Base-by-base conservation (phyloP, 1,284 basidiomycete genomes). In the Singerocomus inundabilis region DNA sequence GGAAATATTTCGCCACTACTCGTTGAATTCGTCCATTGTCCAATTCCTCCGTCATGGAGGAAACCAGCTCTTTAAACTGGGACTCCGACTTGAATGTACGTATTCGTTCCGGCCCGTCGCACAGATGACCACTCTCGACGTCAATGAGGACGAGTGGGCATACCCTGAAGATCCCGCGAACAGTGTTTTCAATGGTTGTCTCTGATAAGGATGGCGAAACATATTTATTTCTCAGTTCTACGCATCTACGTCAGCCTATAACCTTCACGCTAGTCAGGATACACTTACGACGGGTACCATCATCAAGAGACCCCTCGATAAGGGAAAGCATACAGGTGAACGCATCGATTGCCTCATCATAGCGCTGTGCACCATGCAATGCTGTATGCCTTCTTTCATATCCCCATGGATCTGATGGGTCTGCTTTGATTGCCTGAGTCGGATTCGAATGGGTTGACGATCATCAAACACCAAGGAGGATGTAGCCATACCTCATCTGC, bases 61-160 rank as follows among this genome's bases (percentile, higher is more conserved):
- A 56, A 30, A 44, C 3, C 1, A 57, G 31, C 10, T 44, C 47
- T 11, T 57, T 50, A 34, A 44, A 57, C n/a, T 26, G 7, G 0
- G 9, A 5, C 9, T 45, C 55, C 5, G 51, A 54, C 38, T 54
- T 49, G 41, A 58, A 57, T 5, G 9, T 46, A 7, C 8, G 11
- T 12, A 24, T 31, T 15, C 46, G 48, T 5, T 55, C 33, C 5
- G 5, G 1, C 13, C 10, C 26, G 6, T 52, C 40, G 18, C 45
- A 57, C 5, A 57, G 29, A 25, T 29, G 35, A 34, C 55, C 55
- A 18, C 32, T 56, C 25, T 35, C 39, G 39, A 51, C 33, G 11
- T 57, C 55, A 4, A 56, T 56, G 0, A 58, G 36, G 6, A 46
- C 46, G 1, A 55, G 41, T 12, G 52, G 52, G 1, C 32, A 51